A percentile compares a stretch with the other conserved stretches of the same genome.
Evolutionary conservation across 108 stramenopile genomes (phyloP).

Genomic region (Schizochytrium sp.): DNA sequence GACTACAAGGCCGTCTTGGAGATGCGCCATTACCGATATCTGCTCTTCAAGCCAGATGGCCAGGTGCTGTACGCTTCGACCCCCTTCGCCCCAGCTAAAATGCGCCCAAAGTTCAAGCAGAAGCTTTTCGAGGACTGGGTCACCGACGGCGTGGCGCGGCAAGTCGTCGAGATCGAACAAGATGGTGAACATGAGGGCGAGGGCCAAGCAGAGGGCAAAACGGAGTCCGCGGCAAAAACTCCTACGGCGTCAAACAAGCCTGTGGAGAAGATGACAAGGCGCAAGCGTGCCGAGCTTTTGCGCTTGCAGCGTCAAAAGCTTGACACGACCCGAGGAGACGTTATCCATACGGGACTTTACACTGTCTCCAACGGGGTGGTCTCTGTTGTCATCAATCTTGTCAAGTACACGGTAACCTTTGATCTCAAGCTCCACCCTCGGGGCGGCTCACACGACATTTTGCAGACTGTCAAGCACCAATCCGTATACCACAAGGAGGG

Average conservation of each 20-base stretch:
- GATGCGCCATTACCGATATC: background rate
- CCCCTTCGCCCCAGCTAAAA: background rate
- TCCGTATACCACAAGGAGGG: background rate
- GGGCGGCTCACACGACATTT: background rate
- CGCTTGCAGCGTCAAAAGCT: background rate
- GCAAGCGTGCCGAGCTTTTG: background rate
- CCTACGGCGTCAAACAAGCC: background rate
- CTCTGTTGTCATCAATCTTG: background rate
- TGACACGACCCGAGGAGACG: background rate
- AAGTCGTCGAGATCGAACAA: background rate
- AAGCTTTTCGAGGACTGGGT: background rate
- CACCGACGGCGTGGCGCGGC: background rate
- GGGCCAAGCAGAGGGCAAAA: background rate
- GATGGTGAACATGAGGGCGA: background rate
- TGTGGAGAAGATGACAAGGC: background rate
- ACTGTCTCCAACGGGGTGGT: background rate
- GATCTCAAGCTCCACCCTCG: background rate
- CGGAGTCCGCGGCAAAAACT: background rate
- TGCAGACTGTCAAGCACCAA: background rate
- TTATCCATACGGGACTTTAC: background rate
- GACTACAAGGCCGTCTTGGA: background rate
- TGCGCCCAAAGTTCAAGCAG: background rate
- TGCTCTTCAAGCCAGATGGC: background rate
- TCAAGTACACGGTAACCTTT: background rate
- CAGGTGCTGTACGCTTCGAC: constrained; percentile 7